Base-by-base conservation (phyloP, 108 stramenopile species). In the Nitzschia sp. region DNA sequence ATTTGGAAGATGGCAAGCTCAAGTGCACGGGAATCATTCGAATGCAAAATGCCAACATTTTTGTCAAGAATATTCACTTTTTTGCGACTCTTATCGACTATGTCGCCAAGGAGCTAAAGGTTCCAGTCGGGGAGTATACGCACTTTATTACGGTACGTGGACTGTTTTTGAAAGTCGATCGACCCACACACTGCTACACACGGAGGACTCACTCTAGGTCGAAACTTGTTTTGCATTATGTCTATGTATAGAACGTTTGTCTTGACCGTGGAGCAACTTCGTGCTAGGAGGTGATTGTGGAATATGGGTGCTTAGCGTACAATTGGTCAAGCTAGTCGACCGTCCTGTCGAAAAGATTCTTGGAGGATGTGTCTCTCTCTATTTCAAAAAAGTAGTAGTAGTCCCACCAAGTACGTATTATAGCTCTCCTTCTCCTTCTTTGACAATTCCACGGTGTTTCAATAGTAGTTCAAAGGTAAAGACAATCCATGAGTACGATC, bases 31-130 rank as follows among this genome's bases (percentile, higher is more conserved):
- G 76, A 1, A 72, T 82, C 57, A 66, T 86, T 36, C 75, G 85
- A 21, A 81, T 83, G 79, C 85, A 86, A 45, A 83, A 82, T 68
- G 85, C 82, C 29, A 78, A 78, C 59, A 83, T 86, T 17, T 82
- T 83, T 62, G 76, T 78, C 17, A 83, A 86, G 70, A 86, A 86
- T 54, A 80, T 86, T 62, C 85, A 86, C 66, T 86, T 86, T 38
- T 81, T 86, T 80, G 82, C 79, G 15, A 78, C 76, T 19, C 38
- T 82, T 3, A 77, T 86, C 42, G 67, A 81, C 38, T 38, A 74
- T 47, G 77, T 86, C 49, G 82, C 85, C 24, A 68, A 77, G 42
- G 79, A 81, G 34, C 54, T 86, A 1, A 46, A 70, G 11, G 79
- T 86, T 1, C 54, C 55, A 34, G 78, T 85, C 24, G 84, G 84